phyloP scores from a whole-genome alignment of 1,284 basidiomycete genomes.

The Leccinum fallax region DNA sequence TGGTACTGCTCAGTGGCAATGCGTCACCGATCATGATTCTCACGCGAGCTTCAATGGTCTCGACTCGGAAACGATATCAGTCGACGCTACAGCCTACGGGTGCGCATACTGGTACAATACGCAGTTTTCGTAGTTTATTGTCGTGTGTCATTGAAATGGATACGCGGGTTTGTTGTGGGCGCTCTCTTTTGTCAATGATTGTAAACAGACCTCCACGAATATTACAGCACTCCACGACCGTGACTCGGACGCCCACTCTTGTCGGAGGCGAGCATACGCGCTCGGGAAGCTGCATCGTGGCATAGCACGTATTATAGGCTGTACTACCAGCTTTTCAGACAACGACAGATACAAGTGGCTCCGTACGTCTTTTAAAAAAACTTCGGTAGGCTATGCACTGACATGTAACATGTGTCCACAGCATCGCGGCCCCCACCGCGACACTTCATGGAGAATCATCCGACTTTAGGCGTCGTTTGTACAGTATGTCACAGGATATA shows the following conservation, averaged over 20 bases:
- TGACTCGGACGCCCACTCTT: neutral
- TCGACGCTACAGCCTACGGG: neutral
- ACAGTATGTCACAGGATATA: neutral
- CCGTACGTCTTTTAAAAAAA: no score
- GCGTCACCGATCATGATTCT: neutral
- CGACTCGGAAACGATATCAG: neutral
- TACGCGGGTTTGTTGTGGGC: neutral
- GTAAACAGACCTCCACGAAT: neutral
- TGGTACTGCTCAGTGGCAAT: neutral
- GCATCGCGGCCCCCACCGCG: neutral
- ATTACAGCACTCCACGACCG: no score
- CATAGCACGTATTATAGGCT: neutral
- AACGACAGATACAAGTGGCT: no score
- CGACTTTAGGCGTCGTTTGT: no score
- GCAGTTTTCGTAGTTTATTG: neutral
- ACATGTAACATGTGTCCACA: no score
- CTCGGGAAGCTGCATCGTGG: neutral
- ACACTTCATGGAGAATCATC: neutral
- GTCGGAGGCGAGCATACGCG: neutral
- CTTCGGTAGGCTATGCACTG: no score
- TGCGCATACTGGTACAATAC: neutral
- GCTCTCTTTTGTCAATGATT: neutral
- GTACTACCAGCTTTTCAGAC: neutral
- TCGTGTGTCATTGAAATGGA: neutral
- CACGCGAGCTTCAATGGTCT: neutral